Evolutionary conservation across 2,329 filamentous ascomycete genomes (phyloP).

Genomic region (Alternaria angustiovoidea): DNA sequence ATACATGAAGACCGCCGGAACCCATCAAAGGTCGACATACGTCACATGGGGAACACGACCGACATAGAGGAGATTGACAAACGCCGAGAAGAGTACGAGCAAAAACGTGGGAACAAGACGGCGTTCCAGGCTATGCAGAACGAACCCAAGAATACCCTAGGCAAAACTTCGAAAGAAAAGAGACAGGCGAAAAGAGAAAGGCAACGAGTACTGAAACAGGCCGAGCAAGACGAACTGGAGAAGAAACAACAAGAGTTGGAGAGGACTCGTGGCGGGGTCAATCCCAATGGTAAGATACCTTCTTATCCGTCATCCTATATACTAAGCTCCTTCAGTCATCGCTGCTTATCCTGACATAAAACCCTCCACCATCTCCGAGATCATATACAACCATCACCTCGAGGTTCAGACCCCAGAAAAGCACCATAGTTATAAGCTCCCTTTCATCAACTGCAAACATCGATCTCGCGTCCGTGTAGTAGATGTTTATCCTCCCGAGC

Average conservation of each 20-base stretch:
- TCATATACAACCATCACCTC: slow-evolving; percentile 58
- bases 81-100: slow-evolving; percentile 71
- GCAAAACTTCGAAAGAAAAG: slow-evolving; percentile 33
- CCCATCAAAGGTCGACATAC: slow-evolving; percentile 66
- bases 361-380: slow-evolving; percentile 51
- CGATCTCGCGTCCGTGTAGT: slow-evolving; percentile 76
- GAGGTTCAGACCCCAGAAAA: slow-evolving; percentile 34
- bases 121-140: slow-evolving; percentile 25
- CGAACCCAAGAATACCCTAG: slow-evolving; percentile 29
- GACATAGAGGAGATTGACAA: slow-evolving; percentile 50
- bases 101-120: slow-evolving; percentile 21
- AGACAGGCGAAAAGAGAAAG: slow-evolving; percentile 51
- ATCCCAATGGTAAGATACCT: slow-evolving; percentile 52
- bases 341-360: slow-evolving; percentile 53
- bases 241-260: slow-evolving; percentile 26
- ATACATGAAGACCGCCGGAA: slow-evolving; percentile 68
- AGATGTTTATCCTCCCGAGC: slow-evolving; percentile 75
- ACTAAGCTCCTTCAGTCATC: slow-evolving; percentile 53
- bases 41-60: slow-evolving; percentile 23
- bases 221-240: slow-evolving; percentile 38
- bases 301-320: background rate
- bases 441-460: slow-evolving; percentile 79
- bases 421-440: slow-evolving; percentile 61
- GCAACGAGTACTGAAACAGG: slow-evolving; percentile 45
- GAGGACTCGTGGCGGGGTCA: slow-evolving; percentile 33